Evolutionary conservation across 805 yeast genomes (phyloP), one percentile per base, ranked within the genome.

Genomic region (Wickerhamomyces rabaulensis): DNA sequence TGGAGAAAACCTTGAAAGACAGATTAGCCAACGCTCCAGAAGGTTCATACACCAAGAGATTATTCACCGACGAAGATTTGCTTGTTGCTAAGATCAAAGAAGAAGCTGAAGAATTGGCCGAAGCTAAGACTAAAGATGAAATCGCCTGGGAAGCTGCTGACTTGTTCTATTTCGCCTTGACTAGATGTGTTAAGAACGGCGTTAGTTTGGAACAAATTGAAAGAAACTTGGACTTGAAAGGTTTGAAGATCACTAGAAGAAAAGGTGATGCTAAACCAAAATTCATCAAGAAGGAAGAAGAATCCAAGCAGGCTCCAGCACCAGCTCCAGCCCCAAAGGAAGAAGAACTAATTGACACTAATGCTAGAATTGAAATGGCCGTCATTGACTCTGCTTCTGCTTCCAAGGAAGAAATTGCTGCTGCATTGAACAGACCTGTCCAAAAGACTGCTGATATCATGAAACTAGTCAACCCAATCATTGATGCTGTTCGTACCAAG

Each of bases 61-160:
- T 94, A 51, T 90, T 92, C 60, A 75, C 79, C 43, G 98, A 94
- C 67, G 80, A 79, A 37, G 75, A 73, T 22, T 72, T 94, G 43
- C 74, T 94, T 55, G 71, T 75, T 47, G 97, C 98, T 22, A 88
- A 94, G 73, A 84, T 94, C 68, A 80, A 82, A 65, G 99, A 94
- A 69, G 99, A 94, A 68, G 95, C 97, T 39, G 97, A 92, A 60
- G 99, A 94, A 67, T 78, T 94, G 52, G 80, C 90, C 27, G 97
- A 90, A 48, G 98, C 99, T 16, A 73, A 73, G 33, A 59, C 71
- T 6, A 75, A 75, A 57, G 77, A 76, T 2, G 84, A 92, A 47
- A 77, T 89, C 45, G 85, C 98, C 0, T 94, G 97, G 97, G 99
- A 94, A 69, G 92, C 95, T 44, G 99, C 99, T 9, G 99, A 94